These are phyloP conservation scores for Jatropha multifida DNA, from an alignment of 441 rosid genomes.

Conservation along the genomic window DNA sequence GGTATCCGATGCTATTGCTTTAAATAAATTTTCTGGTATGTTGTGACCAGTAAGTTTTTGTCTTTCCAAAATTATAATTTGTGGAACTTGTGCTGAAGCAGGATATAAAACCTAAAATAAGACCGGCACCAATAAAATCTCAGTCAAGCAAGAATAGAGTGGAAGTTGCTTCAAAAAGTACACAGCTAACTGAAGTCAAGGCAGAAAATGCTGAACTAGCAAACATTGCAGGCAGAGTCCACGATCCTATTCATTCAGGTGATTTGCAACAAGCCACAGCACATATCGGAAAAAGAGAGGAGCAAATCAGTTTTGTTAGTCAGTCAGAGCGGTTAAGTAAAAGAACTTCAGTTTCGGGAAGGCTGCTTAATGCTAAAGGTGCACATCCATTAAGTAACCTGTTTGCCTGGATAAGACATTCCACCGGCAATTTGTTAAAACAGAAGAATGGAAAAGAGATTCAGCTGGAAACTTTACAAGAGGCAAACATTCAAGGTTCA, in stretches of 20 bases:
- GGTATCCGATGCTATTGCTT: slow-evolving; percentile 38
- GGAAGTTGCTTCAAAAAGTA: slow-evolving; percentile 28
- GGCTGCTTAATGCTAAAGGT: slow-evolving; percentile 32
- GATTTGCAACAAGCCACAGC: slow-evolving; percentile 16
- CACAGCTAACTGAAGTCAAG: slow-evolving; percentile 19
- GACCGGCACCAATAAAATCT: slow-evolving; percentile 34
- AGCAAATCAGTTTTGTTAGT: slow-evolving; percentile 22
- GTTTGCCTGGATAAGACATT: slow-evolving; percentile 28
- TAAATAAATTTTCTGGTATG: neutral
- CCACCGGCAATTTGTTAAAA: slow-evolving; percentile 22
- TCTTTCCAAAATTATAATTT: slow-evolving; percentile 17
- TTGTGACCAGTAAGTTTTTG: neutral
- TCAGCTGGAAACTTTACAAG: slow-evolving; percentile 16
- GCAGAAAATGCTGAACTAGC: slow-evolving; percentile 18
- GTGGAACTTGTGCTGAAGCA: slow-evolving; percentile 29
- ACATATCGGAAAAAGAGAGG: slow-evolving; percentile 10
- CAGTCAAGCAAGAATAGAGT: slow-evolving; percentile 28
- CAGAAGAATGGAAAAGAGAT: slow-evolving; percentile 31
- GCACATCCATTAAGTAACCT: slow-evolving; percentile 28
- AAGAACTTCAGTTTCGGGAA: slow-evolving; percentile 36
- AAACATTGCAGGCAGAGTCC: slow-evolving; percentile 13
- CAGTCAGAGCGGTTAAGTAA: slow-evolving; percentile 27
- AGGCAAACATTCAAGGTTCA: slow-evolving; percentile 17
- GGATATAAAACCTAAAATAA: slow-evolving; percentile 39
- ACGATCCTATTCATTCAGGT: slow-evolving; percentile 12